Evolutionary conservation across 2,329 filamentous ascomycete species (phyloP).

Genomic region (Lachnellula occidentalis): DNA sequence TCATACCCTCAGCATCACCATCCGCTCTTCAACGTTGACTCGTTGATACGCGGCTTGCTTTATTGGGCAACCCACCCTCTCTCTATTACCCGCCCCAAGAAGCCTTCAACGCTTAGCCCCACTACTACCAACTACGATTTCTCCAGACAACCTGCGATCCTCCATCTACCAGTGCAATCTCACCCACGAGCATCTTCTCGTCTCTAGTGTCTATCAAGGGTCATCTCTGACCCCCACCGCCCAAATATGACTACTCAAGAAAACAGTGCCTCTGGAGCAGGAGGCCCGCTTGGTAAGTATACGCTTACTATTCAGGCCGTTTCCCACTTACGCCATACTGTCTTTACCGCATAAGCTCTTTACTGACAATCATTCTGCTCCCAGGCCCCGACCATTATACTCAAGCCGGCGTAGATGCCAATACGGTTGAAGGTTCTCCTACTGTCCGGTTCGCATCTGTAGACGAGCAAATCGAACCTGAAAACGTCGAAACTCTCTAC

Average conservation of each 20-base stretch:
- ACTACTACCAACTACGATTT: background rate
- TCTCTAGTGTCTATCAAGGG: background rate
- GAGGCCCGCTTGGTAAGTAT: constrained; percentile 22
- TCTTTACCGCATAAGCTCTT: constrained; percentile 9
- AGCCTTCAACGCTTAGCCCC: background rate
- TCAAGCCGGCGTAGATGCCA: constrained; percentile 10
- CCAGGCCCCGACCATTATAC: constrained; percentile 13
- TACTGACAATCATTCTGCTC: constrained; percentile 13
- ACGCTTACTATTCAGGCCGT: constrained; percentile 17
- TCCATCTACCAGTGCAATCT: background rate
- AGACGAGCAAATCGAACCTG: constrained; percentile 63
- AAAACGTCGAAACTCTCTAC: constrained; percentile 32
- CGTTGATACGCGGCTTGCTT: background rate
- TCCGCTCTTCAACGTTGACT: background rate
- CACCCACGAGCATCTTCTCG: background rate
- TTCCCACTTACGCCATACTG: constrained; percentile 12
- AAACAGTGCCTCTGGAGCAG: constrained; percentile 11
- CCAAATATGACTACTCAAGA: constrained; percentile 19
- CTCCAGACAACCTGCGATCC: background rate
- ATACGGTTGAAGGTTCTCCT: constrained; percentile 31
- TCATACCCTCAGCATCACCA: background rate
- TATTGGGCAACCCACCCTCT: background rate
- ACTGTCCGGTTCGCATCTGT: constrained; percentile 68
- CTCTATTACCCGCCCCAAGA: background rate
- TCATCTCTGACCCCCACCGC: background rate